A percentile compares a stretch with the other conserved stretches of the same genome.
Evolutionary conservation across 2,329 filamentous ascomycete genomes (phyloP).

Genomic region (Pseudocercospora eumusae): DNA sequence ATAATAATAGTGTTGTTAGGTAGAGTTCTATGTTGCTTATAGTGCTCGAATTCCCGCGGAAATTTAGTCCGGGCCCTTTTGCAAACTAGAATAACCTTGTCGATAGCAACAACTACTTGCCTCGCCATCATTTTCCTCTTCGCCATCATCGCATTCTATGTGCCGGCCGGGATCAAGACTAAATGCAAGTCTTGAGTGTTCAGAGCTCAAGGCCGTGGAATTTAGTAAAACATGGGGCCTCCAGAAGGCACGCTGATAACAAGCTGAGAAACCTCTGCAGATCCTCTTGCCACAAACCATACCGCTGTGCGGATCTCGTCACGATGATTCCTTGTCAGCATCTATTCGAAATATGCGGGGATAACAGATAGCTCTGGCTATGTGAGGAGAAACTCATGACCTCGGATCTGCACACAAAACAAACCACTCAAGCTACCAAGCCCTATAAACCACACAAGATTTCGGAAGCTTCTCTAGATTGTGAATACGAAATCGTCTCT

Average conservation of each 20-base stretch:
- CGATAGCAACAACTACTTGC: not conserved
- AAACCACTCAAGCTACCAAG: not conserved
- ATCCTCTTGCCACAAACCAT: constrained; percentile 1
- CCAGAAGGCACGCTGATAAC: not conserved
- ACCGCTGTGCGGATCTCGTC: not conserved
- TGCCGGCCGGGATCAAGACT: not conserved
- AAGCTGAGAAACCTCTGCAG: not conserved
- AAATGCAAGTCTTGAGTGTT: too few species aligned
- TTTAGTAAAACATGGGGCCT: too few species aligned
- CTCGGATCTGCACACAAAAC: not conserved
- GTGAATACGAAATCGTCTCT: not conserved
- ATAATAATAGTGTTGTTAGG: too few species aligned
- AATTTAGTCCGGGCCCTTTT: too few species aligned
- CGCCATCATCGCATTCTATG: not conserved
- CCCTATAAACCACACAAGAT: not conserved
- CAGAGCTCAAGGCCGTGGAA: too few species aligned
- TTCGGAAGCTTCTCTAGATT: not conserved
- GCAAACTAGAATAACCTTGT: too few species aligned
- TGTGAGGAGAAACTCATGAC: constrained; percentile 6
- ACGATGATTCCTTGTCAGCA: constrained; percentile 2
- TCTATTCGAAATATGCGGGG: not conserved
- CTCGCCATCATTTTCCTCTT: not conserved
- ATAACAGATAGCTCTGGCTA: not conserved
- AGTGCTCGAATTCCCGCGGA: too few species aligned
- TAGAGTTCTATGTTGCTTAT: too few species aligned